Conservation (phyloP, 2,329 filamentous ascomycete species). For the Neofusicoccum laricinum region DNA sequence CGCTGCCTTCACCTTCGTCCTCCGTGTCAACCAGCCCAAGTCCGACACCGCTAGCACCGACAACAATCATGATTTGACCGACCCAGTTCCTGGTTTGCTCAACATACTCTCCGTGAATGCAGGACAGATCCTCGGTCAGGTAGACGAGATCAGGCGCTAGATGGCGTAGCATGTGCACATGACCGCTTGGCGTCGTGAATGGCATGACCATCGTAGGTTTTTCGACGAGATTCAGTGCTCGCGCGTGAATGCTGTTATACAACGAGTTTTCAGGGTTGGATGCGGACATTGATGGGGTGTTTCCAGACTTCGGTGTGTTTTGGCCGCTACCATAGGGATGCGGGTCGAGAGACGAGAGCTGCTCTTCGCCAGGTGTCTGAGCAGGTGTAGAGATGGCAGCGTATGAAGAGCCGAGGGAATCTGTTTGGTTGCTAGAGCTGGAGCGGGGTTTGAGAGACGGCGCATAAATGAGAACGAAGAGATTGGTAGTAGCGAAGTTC, state of each 20-base stretch:
- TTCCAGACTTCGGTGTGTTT: slow-evolving; percentile 33
- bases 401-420: slow-evolving; percentile 76
- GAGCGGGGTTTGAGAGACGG: slow-evolving; percentile 62
- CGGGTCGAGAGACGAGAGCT: slow-evolving; percentile 39
- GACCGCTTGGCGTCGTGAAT: slow-evolving; percentile 79
- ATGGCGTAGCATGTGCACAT: slow-evolving; percentile 82
- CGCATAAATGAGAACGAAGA: slow-evolving; percentile 88
- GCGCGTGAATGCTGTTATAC: slow-evolving; percentile 76
- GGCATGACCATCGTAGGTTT: slow-evolving; percentile 84
- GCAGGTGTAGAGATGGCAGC: slow-evolving; percentile 75
- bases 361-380: slow-evolving; percentile 63
- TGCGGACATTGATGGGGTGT: slow-evolving; percentile 16
- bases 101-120: slow-evolving; percentile 69
- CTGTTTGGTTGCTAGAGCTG: slow-evolving; percentile 45
- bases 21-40: slow-evolving; percentile 55
- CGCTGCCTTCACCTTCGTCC: slow-evolving; percentile 70
- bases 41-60: slow-evolving; percentile 44
- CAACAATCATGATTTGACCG: slow-evolving; percentile 59
- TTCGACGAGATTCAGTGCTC: slow-evolving; percentile 76
- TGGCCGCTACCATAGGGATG: slow-evolving; percentile 42
- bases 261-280: slow-evolving; percentile 46
- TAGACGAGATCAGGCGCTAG: slow-evolving; percentile 84
- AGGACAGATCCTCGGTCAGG: slow-evolving; percentile 79
- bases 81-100: slow-evolving; percentile 62
- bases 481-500: slow-evolving; percentile 68